These are phyloP conservation scores for Linanthus parryae DNA, from an alignment of 148 eudicot species.

Conservation along the genomic window DNA sequence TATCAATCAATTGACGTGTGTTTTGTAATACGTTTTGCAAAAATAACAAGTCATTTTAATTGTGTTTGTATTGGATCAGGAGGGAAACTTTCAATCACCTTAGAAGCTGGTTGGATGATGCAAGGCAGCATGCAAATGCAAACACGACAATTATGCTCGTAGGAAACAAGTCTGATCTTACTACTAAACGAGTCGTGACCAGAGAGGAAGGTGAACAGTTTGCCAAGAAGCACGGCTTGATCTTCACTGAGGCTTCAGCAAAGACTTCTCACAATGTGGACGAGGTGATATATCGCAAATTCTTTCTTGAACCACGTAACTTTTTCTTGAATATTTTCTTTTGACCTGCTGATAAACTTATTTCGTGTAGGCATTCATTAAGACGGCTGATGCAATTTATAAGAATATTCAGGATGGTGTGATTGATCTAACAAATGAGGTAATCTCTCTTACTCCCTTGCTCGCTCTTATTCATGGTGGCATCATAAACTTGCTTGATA, in stretches of 20 bases:
- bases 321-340: background rate
- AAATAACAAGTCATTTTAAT: too few species aligned
- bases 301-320: background rate
- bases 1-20: background rate
- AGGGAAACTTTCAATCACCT: constrained; percentile 60
- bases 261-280: constrained; percentile 54
- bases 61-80: constrained; percentile 20
- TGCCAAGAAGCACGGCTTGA: constrained; percentile 51
- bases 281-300: constrained; percentile 24
- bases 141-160: constrained; percentile 56
- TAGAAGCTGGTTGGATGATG: constrained; percentile 61
- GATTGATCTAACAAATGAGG: constrained; percentile 51
- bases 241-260: constrained; percentile 54
- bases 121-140: constrained; percentile 49
- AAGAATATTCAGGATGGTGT: constrained; percentile 54
- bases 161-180: constrained; percentile 47
- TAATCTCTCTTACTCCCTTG: too few species aligned
- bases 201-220: constrained; percentile 57
- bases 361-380: constrained; percentile 39
- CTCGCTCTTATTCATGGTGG: too few species aligned
- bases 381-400: constrained; percentile 40
- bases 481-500: too few species aligned
- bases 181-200: constrained; percentile 55
- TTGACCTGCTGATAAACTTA: background rate
- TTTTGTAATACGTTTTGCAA: too few species aligned